phyloP scores from a whole-genome alignment of 163 green algal species.

The Chlorella variabilis region DNA sequence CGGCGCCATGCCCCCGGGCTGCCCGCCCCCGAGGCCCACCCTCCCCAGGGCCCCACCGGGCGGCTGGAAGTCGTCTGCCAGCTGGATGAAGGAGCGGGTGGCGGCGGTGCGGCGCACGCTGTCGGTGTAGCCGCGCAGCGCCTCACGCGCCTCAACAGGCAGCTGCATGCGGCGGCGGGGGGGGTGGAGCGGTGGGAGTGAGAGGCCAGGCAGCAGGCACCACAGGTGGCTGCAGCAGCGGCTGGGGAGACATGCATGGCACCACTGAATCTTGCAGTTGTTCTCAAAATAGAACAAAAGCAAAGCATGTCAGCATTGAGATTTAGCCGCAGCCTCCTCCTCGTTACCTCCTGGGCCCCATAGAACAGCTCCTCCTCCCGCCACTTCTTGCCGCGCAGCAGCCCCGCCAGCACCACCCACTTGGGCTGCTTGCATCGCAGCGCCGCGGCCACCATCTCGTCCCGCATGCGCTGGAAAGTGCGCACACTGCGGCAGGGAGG shows the following conservation, averaged over 20 bases:
- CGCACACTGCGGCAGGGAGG: not conserved
- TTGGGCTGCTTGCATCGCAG: conserved; percentile 60
- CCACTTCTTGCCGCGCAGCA: conserved; percentile 49
- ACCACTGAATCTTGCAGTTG: too few relatives aligned
- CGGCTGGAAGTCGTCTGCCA: conserved; percentile 34
- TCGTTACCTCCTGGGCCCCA: conserved; percentile 20
- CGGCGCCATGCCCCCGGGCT: too few relatives aligned
- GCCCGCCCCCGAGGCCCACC: too few relatives aligned
- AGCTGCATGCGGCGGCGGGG: conserved; percentile 21
- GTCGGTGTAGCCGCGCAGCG: conserved; percentile 21
- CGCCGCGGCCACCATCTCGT: conserved; percentile 72
- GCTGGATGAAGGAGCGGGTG: not conserved
- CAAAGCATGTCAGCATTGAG: too few relatives aligned
- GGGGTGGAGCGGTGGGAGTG: too few relatives aligned
- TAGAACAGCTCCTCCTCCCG: conserved; percentile 58
- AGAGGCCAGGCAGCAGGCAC: too few relatives aligned
- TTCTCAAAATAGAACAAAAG: too few relatives aligned
- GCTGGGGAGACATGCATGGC: conserved; percentile 6
- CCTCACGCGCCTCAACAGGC: conserved; percentile 23
- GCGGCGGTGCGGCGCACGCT: not conserved
- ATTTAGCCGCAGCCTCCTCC: not conserved
- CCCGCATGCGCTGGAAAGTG: conserved; percentile 65
- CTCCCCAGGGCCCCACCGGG: too few relatives aligned
- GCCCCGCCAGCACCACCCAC: conserved; percentile 43
- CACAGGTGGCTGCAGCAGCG: not conserved